These are phyloP conservation scores for Aspergillus sp. DNA, from an alignment of 2,329 filamentous ascomycete genomes.

Conservation along the genomic window DNA sequence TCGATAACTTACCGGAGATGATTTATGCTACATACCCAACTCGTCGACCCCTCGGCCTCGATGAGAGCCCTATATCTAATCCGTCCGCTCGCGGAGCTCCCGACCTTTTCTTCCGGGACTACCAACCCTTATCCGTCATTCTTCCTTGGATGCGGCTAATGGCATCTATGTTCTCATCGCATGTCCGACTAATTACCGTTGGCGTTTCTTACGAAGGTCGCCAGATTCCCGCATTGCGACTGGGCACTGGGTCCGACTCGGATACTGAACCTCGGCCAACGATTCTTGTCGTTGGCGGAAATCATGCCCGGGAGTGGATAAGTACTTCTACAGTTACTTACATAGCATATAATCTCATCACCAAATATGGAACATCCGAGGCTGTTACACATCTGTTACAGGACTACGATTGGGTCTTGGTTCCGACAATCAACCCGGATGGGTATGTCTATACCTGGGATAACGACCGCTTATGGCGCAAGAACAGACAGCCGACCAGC, in stretches of 20 bases:
- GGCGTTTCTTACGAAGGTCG: constrained; percentile 87
- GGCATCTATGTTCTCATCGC: constrained; percentile 82
- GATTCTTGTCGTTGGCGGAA: constrained; percentile 76
- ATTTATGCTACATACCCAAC: constrained; percentile 74
- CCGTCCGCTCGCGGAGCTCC: constrained; percentile 32
- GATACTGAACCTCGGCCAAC: constrained; percentile 63
- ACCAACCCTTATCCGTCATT: constrained; percentile 83
- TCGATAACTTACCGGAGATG: constrained; percentile 75
- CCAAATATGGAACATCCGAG: constrained; percentile 71
- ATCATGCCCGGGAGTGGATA: constrained; percentile 97
- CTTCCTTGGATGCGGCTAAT: constrained; percentile 89
- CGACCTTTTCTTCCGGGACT: constrained; percentile 80
- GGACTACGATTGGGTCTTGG: constrained; percentile 81
- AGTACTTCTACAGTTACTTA: constrained; percentile 89
- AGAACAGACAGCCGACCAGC: constrained; percentile 78
- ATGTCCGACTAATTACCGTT: constrained; percentile 71
- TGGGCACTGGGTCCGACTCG: constrained; percentile 61
- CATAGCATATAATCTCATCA: constrained; percentile 83
- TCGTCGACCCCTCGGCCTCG: constrained; percentile 30
- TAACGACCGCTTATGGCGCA: constrained; percentile 88
- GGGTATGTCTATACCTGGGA: constrained; percentile 95
- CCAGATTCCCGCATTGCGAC: constrained; percentile 76
- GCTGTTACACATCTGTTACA: constrained; percentile 74
- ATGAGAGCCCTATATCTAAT: constrained; percentile 29
- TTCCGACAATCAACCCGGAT: constrained; percentile 89